Evolutionary conservation across 2,329 filamentous ascomycete species (phyloP).

Genomic region (Fusarium cyanostomum): DNA sequence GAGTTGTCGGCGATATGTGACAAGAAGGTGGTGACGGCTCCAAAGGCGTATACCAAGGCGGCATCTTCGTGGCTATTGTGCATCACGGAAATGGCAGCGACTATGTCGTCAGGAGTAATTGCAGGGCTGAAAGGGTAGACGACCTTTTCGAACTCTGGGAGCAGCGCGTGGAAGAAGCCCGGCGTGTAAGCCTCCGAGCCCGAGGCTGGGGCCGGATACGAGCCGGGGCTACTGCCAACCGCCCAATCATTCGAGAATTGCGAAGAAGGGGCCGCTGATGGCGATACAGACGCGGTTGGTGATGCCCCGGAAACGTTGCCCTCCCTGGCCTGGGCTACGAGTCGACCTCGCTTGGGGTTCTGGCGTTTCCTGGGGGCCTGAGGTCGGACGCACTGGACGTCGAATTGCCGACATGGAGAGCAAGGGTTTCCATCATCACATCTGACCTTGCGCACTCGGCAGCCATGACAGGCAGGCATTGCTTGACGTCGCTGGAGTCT

Average conservation of each 20-base stretch:
- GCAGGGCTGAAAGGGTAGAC: slow-evolving; percentile 37
- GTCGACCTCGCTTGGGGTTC: slow-evolving; percentile 33
- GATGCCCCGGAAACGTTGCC: slow-evolving; percentile 28
- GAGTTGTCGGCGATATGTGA: slow-evolving; percentile 34
- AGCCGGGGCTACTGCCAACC: slow-evolving; percentile 25
- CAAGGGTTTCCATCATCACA: slow-evolving; percentile 40
- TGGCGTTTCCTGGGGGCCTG: slow-evolving; percentile 33
- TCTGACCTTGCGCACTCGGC: slow-evolving; percentile 41
- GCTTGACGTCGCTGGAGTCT: not conserved
- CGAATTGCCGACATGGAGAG: slow-evolving; percentile 33
- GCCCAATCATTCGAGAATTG: slow-evolving; percentile 27
- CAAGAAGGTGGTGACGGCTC: slow-evolving; percentile 35
- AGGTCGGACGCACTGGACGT: slow-evolving; percentile 34
- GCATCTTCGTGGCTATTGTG: slow-evolving; percentile 33
- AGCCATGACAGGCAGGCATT: slow-evolving; percentile 39
- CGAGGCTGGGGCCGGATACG: slow-evolving; percentile 20
- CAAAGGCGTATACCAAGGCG: slow-evolving; percentile 35
- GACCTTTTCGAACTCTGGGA: slow-evolving; percentile 34
- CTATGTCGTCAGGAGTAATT: slow-evolving; percentile 31
- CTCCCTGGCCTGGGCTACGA: slow-evolving; percentile 35
- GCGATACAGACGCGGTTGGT: slow-evolving; percentile 29
- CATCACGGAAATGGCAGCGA: slow-evolving; percentile 30
- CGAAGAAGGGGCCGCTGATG: slow-evolving; percentile 24
- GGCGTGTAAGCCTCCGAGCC: slow-evolving; percentile 26
- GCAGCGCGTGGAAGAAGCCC: slow-evolving; percentile 28